Evolutionary conservation across 2,329 filamentous ascomycete genomes (phyloP), one percentile per base, ranked within the genome.

Genomic region (Aspergillus sp.): DNA sequence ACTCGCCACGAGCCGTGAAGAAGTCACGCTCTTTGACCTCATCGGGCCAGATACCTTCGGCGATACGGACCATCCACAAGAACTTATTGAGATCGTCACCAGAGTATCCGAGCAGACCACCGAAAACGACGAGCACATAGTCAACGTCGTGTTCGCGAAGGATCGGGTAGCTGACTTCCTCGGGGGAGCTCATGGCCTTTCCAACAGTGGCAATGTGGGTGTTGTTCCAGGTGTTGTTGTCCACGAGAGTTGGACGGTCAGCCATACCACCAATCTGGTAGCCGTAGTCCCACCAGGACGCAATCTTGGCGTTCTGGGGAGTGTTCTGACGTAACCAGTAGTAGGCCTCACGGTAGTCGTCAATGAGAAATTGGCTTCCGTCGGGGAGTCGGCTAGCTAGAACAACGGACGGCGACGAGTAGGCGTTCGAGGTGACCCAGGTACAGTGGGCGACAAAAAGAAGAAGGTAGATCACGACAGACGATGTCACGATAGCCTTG

Each of bases 201-300:
- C 93, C 93, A 49, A 98, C 93, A 12, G 93, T 98, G 46, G 93
- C 93, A 72, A 98, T 98, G 69, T 98, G 93, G 6, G 93, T 98
- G 76, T 98, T 98, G 78, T 98, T 98, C 93, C 93, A 98, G 2
- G 93, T 98, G 75, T 98, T 98, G 78, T 98, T 98, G 77, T 98
- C 93, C 30, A 98, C 93, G 30, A 98, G 79, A 1, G 93, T 98
- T 30, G 93, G 93, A 47, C 93, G 83, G 69, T 98, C 93, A 44
- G 93, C 93, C 93, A 98, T 98, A 58, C 93, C 93, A 74, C 93
- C 93, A 70, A 98, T 98, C 74, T 98, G 93, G 75, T 98, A 98
- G 56, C 93, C 93, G 64, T 98, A 98, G 68, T 98, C 93, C 93
- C 93, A 98, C 93, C 93, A 98, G 1, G 90, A 93, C 91, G 97